These are phyloP conservation scores for Chenopodium formosanum DNA, from an alignment of 148 eudicot species.

Conservation along the genomic window DNA sequence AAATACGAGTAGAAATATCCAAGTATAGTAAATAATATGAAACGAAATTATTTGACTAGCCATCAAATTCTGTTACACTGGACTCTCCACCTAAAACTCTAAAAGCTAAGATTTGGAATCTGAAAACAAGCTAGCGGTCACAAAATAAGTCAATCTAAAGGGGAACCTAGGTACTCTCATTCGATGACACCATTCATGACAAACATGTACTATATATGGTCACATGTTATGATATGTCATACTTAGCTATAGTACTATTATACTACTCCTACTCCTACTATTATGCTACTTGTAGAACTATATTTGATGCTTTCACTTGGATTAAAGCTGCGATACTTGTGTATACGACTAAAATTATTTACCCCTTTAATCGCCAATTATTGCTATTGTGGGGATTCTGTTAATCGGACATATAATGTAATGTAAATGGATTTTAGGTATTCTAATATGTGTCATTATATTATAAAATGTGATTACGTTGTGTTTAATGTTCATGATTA, in stretches of 20 bases:
- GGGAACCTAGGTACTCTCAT: constrained; percentile 1
- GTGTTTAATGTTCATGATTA: not conserved
- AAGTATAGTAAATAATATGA: too few species aligned
- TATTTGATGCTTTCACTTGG: too few species aligned
- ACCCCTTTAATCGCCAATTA: not conserved
- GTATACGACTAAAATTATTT: too few species aligned
- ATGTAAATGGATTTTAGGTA: too few species aligned
- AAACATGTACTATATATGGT: constrained; percentile 17
- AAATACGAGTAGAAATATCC: too few species aligned
- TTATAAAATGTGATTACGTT: too few species aligned
- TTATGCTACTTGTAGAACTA: too few species aligned
- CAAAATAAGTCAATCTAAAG: constrained; percentile 13
- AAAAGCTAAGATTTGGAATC: constrained; percentile 17
- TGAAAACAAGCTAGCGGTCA: constrained; percentile 10
- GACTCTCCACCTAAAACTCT: not conserved
- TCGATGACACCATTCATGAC: constrained; percentile 12
- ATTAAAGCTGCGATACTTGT: not conserved
- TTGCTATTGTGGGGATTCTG: too few species aligned
- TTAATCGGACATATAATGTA: too few species aligned
- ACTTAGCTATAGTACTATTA: not conserved
- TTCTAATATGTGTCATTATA: too few species aligned
- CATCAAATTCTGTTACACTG: constrained; percentile 1
- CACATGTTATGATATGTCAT: constrained; percentile 10
- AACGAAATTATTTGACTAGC: not conserved
- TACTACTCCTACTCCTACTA: not conserved